Base-by-base conservation (phyloP, 441 rosid species). In the Viola pubescens region DNA sequence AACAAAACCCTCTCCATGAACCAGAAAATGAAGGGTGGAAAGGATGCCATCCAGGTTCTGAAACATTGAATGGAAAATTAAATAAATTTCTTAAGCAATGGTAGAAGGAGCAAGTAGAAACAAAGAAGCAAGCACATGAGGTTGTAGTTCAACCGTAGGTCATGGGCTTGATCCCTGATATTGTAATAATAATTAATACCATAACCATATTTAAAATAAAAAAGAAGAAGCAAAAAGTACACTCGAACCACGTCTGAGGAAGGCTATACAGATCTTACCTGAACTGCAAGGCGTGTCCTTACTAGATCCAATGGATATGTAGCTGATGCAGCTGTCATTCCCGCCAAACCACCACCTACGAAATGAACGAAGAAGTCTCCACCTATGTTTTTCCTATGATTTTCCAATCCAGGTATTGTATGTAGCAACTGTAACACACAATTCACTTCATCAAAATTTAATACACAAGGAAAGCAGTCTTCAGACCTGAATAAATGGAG, bases 261-360 rank as follows among this genome's bases (percentile, higher is more conserved):
- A 65, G 46, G 51, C 44, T 37, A 63, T 8, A 37, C 10, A 14
- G 6, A 47, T 37, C 70, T 52, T 68, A 87, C 97, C 96, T 89
- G 97, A 48, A 96, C 96, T 34, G 98, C 92, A 56, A 91, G 95
- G 10, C 98, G 98, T 48, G 98, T 91, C 76, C 98, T 80, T 60
- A 89, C 88, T 71, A 91, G 97, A 79, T 91, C 98, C 79, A 91
- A 71, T 11, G 98, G 98, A 74, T 91, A 89, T 50, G 97, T 87
- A 57, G 82, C 84, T 60, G 95, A 81, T 44, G 97, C 97, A 66
- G 98, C 98, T 39, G 95, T 91, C 64, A 91, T 78, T 75, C 98
- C 98, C 26, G 98, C 97, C 68, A 87, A 74, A 58, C 97, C 98
- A 75, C 97, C 98, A 2, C 84, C 85, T 44, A 85, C 63, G 72